Percentiles rank a stretch among this genome's conserved stretches.
Evolutionary conservation across 352 stramenopile species (phyloP).

Genomic region (Globisporangium camurandrum): DNA sequence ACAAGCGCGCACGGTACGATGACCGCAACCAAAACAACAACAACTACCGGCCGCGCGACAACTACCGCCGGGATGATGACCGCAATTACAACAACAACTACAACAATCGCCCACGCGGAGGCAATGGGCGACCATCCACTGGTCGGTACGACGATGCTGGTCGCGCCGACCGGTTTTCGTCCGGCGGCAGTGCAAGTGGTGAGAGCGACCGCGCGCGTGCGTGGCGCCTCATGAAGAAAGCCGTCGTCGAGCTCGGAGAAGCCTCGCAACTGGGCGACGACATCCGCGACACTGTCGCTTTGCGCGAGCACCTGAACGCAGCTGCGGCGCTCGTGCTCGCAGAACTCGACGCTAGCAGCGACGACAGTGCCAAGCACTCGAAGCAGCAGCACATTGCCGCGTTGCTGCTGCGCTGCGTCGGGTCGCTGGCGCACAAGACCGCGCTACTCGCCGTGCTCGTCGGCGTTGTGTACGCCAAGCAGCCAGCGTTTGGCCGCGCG

Average conservation of each 20-base stretch:
- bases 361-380: too few species aligned
- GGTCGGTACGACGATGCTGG: conserved; percentile 24
- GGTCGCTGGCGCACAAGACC: conserved; percentile 63
- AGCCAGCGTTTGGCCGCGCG: conserved; percentile 41
- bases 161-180: conserved; percentile 14
- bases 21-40: conserved; percentile 15
- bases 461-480: conserved; percentile 59
- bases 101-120: conserved; percentile 13
- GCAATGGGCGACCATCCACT: too few species aligned
- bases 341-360: conserved; percentile 43
- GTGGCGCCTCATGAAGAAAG: conserved; percentile 73
- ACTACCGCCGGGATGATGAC: conserved; percentile 24
- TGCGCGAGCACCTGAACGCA: conserved; percentile 43
- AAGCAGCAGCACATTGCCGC: conserved; percentile 49
- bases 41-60: conserved; percentile 19
- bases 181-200: conserved; percentile 10
- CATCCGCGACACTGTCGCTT: conserved; percentile 13
- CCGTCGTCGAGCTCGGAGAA: conserved; percentile 61
- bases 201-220: conserved; percentile 63
- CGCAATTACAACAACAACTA: conserved; percentile 17
- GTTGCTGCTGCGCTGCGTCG: conserved; percentile 44
- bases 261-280: conserved; percentile 22
- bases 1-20: conserved; percentile 54
- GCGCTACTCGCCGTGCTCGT: conserved; percentile 58
- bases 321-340: conserved; percentile 30